phyloP scores from a whole-genome alignment of 768 basidiomycete genomes.

The Gloeostereum incarnatum region DNA sequence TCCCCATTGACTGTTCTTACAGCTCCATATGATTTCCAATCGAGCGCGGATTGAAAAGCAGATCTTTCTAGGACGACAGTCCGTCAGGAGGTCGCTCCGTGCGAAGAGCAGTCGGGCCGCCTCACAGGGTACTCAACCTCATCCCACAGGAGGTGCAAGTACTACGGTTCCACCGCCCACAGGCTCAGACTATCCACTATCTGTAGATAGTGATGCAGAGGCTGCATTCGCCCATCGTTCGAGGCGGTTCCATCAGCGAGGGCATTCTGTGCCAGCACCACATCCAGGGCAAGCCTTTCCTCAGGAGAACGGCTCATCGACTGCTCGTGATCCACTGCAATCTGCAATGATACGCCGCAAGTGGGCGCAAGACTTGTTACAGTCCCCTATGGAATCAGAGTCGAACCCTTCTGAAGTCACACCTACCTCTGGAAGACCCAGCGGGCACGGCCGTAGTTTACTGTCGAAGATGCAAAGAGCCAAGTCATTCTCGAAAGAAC shows the following conservation, averaged over 20 bases:
- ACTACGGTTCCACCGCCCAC: slow-evolving; percentile 23
- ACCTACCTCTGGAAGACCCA: slow-evolving; percentile 6
- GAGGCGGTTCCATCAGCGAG: too few species aligned
- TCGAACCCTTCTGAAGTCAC: slow-evolving; percentile 14
- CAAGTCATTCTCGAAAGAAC: slow-evolving; percentile 30
- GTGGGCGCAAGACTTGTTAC: background rate
- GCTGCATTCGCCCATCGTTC: slow-evolving; percentile 51
- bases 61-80: slow-evolving; percentile 70
- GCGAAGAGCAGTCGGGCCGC: slow-evolving; percentile 13
- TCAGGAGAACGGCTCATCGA: too few species aligned
- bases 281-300: too few species aligned
- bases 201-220: slow-evolving; percentile 78
- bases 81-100: slow-evolving; percentile 50
- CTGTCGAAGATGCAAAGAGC: slow-evolving; percentile 32
- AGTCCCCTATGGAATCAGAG: too few species aligned
- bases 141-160: slow-evolving; percentile 9
- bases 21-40: slow-evolving; percentile 94
- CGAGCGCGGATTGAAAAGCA: slow-evolving; percentile 79
- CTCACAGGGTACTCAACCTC: slow-evolving; percentile 12
- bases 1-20: background rate
- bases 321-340: too few species aligned
- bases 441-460: slow-evolving; percentile 18
- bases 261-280: too few species aligned
- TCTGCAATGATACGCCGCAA: too few species aligned
- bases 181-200: slow-evolving; percentile 45